A percentile compares a stretch with the other conserved stretches of the same genome.
Conservation (phyloP, 257 asterid species). For the Fraxinus excelsior region DNA sequence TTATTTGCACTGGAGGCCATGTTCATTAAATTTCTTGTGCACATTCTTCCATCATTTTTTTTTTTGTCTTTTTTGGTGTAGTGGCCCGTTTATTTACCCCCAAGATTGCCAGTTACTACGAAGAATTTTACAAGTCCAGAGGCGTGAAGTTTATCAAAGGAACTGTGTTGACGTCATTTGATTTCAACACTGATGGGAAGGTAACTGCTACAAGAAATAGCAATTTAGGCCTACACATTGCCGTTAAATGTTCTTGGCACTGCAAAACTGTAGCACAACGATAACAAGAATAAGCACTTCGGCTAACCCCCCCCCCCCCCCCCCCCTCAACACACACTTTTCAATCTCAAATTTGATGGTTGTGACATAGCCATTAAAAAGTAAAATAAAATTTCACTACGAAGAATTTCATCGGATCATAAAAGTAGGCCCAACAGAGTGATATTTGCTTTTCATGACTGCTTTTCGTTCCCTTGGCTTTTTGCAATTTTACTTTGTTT, state of each 20-base stretch:
- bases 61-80: constrained; percentile 29
- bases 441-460: not conserved
- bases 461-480: not conserved
- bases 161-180: constrained; percentile 86
- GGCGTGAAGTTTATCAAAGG: constrained; percentile 94
- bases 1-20: constrained; percentile 11
- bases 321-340: not conserved
- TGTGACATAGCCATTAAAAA: not conserved
- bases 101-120: constrained; percentile 81
- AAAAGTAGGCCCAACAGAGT: not conserved
- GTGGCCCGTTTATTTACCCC: constrained; percentile 95
- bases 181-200: constrained; percentile 74
- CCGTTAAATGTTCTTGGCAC: not conserved
- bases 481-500: not conserved
- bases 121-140: constrained; percentile 86
- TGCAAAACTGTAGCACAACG: not conserved
- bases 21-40: constrained; percentile 17
- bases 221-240: not conserved
- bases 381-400: not conserved
- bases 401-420: not conserved
- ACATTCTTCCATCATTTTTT: not conserved
- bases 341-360: not conserved
- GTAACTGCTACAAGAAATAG: constrained; percentile 29
- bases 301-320: not conserved
- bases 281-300: not conserved